Conservation (phyloP, 345 rosid genomes). For the Euphorbia tirucalli region DNA sequence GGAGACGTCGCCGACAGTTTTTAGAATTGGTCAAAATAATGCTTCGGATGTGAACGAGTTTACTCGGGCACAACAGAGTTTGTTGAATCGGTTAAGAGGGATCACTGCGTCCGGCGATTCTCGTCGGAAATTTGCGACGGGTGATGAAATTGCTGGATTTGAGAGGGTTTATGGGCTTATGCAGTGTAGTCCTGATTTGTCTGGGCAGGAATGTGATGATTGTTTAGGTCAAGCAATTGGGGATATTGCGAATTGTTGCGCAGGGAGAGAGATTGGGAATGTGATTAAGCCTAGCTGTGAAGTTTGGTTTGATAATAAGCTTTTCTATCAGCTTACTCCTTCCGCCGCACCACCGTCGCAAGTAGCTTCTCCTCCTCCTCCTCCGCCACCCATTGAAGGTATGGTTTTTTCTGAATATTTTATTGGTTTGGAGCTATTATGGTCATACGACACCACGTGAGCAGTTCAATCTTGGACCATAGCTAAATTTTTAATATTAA, state of each 20-base stretch:
- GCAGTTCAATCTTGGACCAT: no score
- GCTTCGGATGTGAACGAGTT: conserved; percentile 8
- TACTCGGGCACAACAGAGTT: neutral
- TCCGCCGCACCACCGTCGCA: neutral
- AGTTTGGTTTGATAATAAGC: conserved; percentile 1
- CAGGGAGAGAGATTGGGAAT: neutral
- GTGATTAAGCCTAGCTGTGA: conserved; percentile 11
- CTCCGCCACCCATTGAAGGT: neutral
- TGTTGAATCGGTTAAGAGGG: conserved; percentile 11
- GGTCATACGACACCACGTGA: no score
- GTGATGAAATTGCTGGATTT: neutral
- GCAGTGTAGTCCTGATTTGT: conserved; percentile 50
- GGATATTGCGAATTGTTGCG: neutral
- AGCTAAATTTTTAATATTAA: no score
- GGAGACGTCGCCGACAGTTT: accelerated
- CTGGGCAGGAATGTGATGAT: conserved; percentile 25
- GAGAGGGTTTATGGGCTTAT: conserved; percentile 28
- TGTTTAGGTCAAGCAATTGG: conserved; percentile 11
- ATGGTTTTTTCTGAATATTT: neutral
- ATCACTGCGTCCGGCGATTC: conserved; percentile 24
- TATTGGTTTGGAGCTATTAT: no score
- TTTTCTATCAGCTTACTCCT: neutral
- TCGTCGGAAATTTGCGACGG: conserved; percentile 25
- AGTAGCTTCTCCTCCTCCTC: neutral
- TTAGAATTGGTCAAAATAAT: accelerated